Base-by-base conservation (phyloP, 179 eudicot genomes). In the Pouteria campechiana region DNA sequence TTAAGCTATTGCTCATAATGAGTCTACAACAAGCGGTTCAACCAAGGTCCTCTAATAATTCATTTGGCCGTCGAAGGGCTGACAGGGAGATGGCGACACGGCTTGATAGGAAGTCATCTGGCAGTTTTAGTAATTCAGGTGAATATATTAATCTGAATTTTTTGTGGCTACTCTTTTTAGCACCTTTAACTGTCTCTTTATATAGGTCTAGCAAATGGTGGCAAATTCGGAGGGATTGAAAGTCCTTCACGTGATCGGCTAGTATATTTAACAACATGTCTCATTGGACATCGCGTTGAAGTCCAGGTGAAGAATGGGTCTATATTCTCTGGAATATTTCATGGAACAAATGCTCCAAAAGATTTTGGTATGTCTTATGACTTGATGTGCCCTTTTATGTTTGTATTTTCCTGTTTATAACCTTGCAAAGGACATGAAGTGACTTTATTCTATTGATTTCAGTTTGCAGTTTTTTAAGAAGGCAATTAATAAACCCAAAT, bases 281-380 rank as follows among this genome's bases (percentile, higher is more conserved):
- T 88, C 38, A 72, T 88, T 45, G 99, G 99, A 50, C 94, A 75
- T 52, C 83, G 74, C 29, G 99, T 92, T 54, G 96, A 92, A 55
- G 93, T 92, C 62, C 94, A 87, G 58, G 81, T 92, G 62, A 60
- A 69, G 60, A 81, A 75, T 67, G 99, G 99, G 38, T 80, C 94
- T 41, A 59, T 75, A 21, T 80, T 43, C 57, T 67, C 81, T 46
- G 93, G 99, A 55, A 63, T 92, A 63, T 78, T 87, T 55, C 96
- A 92, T 65, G 76, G 93, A 9, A 68, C 83, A 42, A 77, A 73
- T 53, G 58, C 79, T 37, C 87, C 79, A 37, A 63, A 59, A 51
- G 89, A 88, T 55, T 77, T 77, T 60, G 96, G 99, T 88, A 76
- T 46, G 85, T 52, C 31, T 17, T 41, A 41, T 31, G 50, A 25